A percentile compares a stretch with the other conserved stretches of the same genome.
phyloP scores from a whole-genome alignment of 108 stramenopile species.

The Cyclotella baltica region DNA sequence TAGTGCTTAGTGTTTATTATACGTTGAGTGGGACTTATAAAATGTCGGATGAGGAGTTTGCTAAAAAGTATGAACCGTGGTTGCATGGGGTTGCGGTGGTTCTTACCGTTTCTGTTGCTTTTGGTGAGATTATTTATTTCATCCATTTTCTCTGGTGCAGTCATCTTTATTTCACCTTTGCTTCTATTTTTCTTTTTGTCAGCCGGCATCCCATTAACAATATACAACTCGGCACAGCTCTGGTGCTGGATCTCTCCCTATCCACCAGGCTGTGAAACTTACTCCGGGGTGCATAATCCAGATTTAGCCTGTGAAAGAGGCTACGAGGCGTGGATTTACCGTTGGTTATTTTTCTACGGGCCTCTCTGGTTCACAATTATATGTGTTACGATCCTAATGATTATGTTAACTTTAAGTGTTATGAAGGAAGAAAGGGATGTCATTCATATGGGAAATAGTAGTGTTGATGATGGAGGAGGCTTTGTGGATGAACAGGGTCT shows the following conservation, averaged over 20 bases:
- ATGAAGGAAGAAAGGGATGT: constrained; percentile 17
- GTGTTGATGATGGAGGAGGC: not conserved
- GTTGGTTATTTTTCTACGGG: constrained; percentile 40
- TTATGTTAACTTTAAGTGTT: constrained; percentile 11
- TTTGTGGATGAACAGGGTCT: not conserved
- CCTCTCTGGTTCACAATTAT: constrained; percentile 35
- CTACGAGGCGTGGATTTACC: constrained; percentile 51
- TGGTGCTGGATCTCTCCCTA: constrained; percentile 71
- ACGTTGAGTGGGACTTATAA: constrained; percentile 55
- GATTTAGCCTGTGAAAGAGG: constrained; percentile 48
- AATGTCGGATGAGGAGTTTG: constrained; percentile 34
- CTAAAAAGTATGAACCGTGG: constrained; percentile 34
- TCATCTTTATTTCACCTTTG: not conserved
- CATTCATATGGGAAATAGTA: constrained; percentile 22
- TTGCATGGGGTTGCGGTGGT: constrained; percentile 45
- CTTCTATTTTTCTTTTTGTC: not conserved
- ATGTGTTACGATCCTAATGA: constrained; percentile 10
- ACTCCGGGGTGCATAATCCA: constrained; percentile 1
- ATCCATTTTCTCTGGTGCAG: not conserved
- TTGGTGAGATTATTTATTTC: not conserved
- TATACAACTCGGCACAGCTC: constrained; percentile 57
- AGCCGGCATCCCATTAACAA: constrained; percentile 32
- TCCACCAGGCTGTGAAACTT: constrained; percentile 38
- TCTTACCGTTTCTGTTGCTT: constrained; percentile 31
- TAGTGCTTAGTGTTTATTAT: constrained; percentile 57